A percentile compares a stretch with the other conserved stretches of the same genome.
These are phyloP conservation scores for Boletus mariae DNA, from an alignment of 1,284 basidiomycete species.

Conservation along the genomic window DNA sequence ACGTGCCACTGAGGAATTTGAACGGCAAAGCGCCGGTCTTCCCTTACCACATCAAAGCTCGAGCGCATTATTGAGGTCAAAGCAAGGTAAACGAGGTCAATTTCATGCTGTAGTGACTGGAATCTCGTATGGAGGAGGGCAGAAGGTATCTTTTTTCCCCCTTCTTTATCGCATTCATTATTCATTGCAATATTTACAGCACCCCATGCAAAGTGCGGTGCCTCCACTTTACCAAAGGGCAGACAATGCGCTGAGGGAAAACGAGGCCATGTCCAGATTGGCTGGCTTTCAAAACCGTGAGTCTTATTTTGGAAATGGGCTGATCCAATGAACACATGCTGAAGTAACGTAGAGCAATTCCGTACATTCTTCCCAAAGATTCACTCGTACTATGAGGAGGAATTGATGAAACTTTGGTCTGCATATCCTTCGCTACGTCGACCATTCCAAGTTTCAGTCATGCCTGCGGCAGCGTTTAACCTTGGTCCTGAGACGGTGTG, in stretches of 20 bases:
- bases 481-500: constrained; percentile 2
- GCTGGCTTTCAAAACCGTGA: constrained; percentile 9
- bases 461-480: constrained; percentile 10
- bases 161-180: no score
- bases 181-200: background rate
- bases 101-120: constrained; percentile 4
- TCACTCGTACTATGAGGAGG: background rate
- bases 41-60: no score
- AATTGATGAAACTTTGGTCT: background rate
- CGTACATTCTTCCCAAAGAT: constrained; percentile 3
- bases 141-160: background rate
- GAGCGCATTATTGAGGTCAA: no score
- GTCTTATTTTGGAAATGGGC: no score
- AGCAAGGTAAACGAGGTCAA: background rate
- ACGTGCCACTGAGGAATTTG: no score
- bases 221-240: background rate
- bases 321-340: background rate
- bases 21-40: no score
- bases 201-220: background rate
- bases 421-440: background rate
- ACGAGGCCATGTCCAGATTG: background rate
- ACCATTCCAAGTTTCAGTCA: background rate
- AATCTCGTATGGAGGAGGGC: constrained; percentile 7
- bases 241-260: background rate
- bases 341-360: background rate